Percentiles rank a stretch among this genome's conserved stretches.
These are phyloP conservation scores for Penicillium longicatenatum DNA, from an alignment of 495 filamentous ascomycete species.

Conservation along the genomic window DNA sequence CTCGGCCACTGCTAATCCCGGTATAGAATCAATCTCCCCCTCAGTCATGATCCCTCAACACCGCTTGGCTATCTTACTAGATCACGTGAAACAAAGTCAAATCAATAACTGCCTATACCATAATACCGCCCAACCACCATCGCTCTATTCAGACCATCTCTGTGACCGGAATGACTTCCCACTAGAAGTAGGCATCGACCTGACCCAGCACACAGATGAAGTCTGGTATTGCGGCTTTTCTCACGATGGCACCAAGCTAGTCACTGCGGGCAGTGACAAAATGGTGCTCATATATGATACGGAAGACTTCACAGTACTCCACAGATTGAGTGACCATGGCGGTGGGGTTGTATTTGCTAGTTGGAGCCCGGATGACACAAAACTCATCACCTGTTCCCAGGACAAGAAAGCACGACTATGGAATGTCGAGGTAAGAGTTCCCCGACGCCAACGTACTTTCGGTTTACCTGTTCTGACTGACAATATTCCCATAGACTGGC, in stretches of 20 bases:
- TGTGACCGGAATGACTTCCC: slow-evolving; percentile 85
- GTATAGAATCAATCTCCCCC: slow-evolving; percentile 84
- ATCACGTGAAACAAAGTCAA: slow-evolving; percentile 79
- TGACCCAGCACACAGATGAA: slow-evolving; percentile 79
- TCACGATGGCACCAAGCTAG: slow-evolving; percentile 81
- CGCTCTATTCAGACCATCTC: slow-evolving; percentile 83
- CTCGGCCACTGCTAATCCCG: not conserved
- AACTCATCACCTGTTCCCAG: slow-evolving; percentile 77
- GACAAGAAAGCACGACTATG: slow-evolving; percentile 77
- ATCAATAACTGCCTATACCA: slow-evolving; percentile 86
- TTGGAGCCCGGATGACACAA: slow-evolving; percentile 91
- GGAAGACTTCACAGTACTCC: slow-evolving; percentile 62
- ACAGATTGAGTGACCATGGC: slow-evolving; percentile 64
- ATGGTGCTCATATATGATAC: slow-evolving; percentile 84
- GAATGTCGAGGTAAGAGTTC: slow-evolving; percentile 66
- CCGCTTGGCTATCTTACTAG: slow-evolving; percentile 80
- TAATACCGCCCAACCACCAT: slow-evolving; percentile 75
- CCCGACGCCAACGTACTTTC: not conserved
- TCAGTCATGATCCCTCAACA: slow-evolving; percentile 98
- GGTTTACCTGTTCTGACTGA: slow-evolving; percentile 1
- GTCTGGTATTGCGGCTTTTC: slow-evolving; percentile 92
- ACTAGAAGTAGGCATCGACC: slow-evolving; percentile 59
- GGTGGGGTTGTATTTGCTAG: slow-evolving; percentile 71
- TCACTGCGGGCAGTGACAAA: slow-evolving; percentile 75
- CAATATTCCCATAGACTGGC: slow-evolving; percentile 60